These are phyloP conservation scores for Adansonia grandidieri DNA, from an alignment of 441 rosid species.

Conservation along the genomic window DNA sequence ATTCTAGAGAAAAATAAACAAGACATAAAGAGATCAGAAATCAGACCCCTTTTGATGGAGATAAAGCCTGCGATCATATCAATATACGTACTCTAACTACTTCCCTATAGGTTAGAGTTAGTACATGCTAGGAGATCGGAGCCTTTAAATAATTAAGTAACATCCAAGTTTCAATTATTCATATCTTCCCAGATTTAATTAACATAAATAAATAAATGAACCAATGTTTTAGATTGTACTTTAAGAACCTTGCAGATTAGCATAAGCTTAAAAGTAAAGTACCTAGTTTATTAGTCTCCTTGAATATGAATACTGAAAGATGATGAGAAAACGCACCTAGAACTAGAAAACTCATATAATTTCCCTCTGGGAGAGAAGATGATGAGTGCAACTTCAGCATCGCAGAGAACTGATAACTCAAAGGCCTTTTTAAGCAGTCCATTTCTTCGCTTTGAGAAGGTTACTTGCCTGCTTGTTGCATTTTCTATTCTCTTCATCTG, in stretches of 20 bases:
- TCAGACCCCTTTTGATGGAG: conserved; percentile 25
- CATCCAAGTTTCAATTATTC: background rate
- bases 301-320: background rate
- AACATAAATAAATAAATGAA: background rate
- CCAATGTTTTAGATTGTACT: background rate
- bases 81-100: conserved; percentile 18
- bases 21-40: conserved; percentile 19
- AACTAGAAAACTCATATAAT: conserved; percentile 79
- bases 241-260: conserved; percentile 8
- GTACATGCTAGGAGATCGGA: background rate
- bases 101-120: conserved; percentile 7
- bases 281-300: background rate
- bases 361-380: conserved; percentile 86
- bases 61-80: conserved; percentile 29
- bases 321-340: conserved; percentile 48
- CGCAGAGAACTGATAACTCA: conserved; percentile 87
- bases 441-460: conserved; percentile 89
- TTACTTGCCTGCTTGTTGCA: conserved; percentile 88
- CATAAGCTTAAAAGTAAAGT: background rate
- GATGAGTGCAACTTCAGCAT: conserved; percentile 88
- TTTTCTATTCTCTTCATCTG: conserved; percentile 96
- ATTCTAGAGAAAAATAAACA: background rate
- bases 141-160: background rate
- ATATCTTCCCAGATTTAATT: conserved; percentile 9
- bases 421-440: conserved; percentile 86